Evolutionary conservation across 1,284 basidiomycete species (phyloP).

Genomic region (Schizophyllum amplum): DNA sequence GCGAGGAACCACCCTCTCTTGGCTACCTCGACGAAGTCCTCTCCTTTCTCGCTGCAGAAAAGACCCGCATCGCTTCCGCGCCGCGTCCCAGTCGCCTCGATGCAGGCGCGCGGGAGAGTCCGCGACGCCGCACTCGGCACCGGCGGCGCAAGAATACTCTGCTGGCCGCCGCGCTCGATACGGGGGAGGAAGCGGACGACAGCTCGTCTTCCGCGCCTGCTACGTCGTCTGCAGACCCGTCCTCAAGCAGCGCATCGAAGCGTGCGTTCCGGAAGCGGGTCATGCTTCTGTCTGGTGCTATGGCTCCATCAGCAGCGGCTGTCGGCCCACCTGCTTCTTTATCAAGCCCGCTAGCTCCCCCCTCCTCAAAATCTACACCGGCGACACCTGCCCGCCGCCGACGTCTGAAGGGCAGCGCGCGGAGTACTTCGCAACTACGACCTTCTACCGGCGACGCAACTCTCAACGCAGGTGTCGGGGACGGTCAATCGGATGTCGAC

Average conservation of each 20-base stretch:
- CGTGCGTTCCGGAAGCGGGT: too few relatives aligned
- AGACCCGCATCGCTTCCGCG: too few relatives aligned
- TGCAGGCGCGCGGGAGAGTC: too few relatives aligned
- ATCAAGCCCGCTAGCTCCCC: too few relatives aligned
- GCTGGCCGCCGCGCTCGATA: conserved; percentile 8
- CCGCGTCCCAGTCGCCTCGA: too few relatives aligned
- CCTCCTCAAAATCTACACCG: background rate
- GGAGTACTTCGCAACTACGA: conserved; percentile 15
- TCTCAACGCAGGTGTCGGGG: conserved; percentile 35
- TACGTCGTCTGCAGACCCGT: background rate
- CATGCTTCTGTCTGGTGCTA: too few relatives aligned
- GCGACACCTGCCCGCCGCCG: background rate
- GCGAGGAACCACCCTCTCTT: background rate
- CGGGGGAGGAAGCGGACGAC: background rate
- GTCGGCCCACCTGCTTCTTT: too few relatives aligned
- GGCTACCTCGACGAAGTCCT: conserved; percentile 58
- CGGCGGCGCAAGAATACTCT: conserved; percentile 18
- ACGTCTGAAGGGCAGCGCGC: conserved; percentile 5
- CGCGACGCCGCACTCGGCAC: conserved; percentile 32
- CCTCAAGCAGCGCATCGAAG: background rate
- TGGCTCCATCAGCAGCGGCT: too few relatives aligned
- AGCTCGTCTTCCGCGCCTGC: background rate
- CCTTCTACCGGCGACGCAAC: conserved; percentile 36
- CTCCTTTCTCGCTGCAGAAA: conserved; percentile 58
- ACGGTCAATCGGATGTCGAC: conserved; percentile 10